Evolutionary conservation across 139 green algal species (phyloP), one percentile per base, ranked within the genome.

Genomic region (Coelastrella sp.): DNA sequence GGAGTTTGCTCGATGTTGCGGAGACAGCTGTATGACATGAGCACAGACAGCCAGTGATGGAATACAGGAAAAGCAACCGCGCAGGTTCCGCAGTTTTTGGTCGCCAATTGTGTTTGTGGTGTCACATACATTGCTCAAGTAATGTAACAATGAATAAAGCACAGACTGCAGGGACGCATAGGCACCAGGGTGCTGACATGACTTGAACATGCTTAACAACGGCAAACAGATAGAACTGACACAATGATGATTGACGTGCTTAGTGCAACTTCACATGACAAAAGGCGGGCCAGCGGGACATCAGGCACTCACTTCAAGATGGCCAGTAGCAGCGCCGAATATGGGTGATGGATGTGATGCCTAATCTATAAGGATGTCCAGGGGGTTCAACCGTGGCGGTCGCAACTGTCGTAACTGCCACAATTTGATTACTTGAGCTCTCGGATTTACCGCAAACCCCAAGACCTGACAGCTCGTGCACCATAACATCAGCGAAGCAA

Each of bases 41-140:
- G 53, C 53, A 64, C 17, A 64, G 7, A 64, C 53, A 64, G 53
- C 53, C 17, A 64, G 53, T 64, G 53, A 64, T 64, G 53, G 53
- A n/a, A 64, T 27, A 64, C 53, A 64, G 21, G 3, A 21, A n/a
- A 27, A 27, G 21, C 19, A 27, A 21, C 30, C n/a, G n/a, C n/a
- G n/a, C n/a, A n/a, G n/a, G n/a, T n/a, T n/a, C n/a, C n/a, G n/a
- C n/a, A n/a, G n/a, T n/a, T n/a, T n/a, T n/a, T n/a, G n/a, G n/a
- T n/a, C n/a, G n/a, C n/a, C n/a, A n/a, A n/a, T n/a, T n/a, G n/a
- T n/a, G n/a, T n/a, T n/a, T n/a, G n/a, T n/a, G n/a, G n/a, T n/a
- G n/a, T n/a, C n/a, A n/a, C n/a, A n/a, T n/a, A n/a, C n/a, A n/a
- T n/a, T n/a, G n/a, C n/a, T n/a, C n/a, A n/a, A n/a, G n/a, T n/a